Percentiles rank a stretch among this genome's conserved stretches.
phyloP scores from a whole-genome alignment of 164 flowering plant genomes.

The Vitis amurensis region DNA sequence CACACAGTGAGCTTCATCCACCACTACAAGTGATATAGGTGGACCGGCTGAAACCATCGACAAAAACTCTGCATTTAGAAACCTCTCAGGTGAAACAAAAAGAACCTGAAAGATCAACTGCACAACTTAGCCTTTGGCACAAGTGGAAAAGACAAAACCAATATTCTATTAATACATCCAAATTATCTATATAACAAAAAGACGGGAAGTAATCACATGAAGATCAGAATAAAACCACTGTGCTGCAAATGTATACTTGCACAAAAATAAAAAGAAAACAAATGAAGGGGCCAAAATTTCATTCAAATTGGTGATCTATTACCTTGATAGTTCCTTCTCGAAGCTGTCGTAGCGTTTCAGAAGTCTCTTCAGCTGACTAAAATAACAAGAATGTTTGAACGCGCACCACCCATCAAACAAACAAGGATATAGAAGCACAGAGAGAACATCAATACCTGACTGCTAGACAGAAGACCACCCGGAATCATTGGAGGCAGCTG shows the following conservation, averaged over 20 bases:
- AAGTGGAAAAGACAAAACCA: not conserved
- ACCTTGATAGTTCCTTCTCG: conserved; percentile 71
- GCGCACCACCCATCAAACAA: not conserved
- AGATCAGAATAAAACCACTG: not conserved
- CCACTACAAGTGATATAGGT: conserved; percentile 77
- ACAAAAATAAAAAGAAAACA: not conserved
- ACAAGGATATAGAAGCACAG: not conserved
- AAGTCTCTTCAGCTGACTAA: conserved; percentile 73
- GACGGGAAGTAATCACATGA: not conserved
- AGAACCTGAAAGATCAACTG: conserved; percentile 65
- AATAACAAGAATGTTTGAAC: conserved; percentile 14
- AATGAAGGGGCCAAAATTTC: not conserved
- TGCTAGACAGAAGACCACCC: conserved; percentile 74
- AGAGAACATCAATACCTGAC: conserved; percentile 54
- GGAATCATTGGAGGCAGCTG: conserved; percentile 66
- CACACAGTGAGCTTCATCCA: conserved; percentile 97
- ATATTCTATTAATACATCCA: too few species aligned
- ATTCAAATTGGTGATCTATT: not conserved
- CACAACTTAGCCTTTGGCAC: conserved; percentile 12
- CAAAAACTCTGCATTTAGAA: conserved; percentile 70
- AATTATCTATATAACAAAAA: not conserved
- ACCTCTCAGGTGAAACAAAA: conserved; percentile 95
- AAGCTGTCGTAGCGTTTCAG: conserved; percentile 55
- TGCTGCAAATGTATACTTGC: not conserved
- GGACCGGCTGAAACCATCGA: conserved; percentile 53